A percentile compares a stretch with the other conserved stretches of the same genome.
Evolutionary conservation across 2,329 filamentous ascomycete genomes (phyloP).

Genomic region (Dendrostoma leiphaemia): DNA sequence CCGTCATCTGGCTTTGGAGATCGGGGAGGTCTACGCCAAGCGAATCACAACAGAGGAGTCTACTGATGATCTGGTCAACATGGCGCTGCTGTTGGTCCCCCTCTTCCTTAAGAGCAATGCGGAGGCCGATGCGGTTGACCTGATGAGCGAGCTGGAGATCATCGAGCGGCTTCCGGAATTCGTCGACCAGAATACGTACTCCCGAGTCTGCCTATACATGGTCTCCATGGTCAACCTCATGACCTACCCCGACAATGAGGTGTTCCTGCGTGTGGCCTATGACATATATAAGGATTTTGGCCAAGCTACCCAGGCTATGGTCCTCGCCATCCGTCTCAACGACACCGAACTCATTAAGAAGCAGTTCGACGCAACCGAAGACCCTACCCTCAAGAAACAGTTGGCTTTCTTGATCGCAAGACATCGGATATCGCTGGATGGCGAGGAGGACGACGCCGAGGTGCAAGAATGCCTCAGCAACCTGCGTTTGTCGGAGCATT

Average conservation of each 20-base stretch:
- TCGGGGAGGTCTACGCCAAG: conserved; percentile 90
- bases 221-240: conserved; percentile 98
- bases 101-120: conserved; percentile 97
- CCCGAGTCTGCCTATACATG: conserved; percentile 94
- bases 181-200: conserved; percentile 90
- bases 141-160: conserved; percentile 96
- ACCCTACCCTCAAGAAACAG: conserved; percentile 85
- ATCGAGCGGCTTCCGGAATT: conserved; percentile 89
- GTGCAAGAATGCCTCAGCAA: conserved; percentile 85
- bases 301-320: conserved; percentile 89
- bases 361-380: conserved; percentile 77
- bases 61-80: conserved; percentile 78
- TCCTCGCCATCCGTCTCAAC: conserved; percentile 90
- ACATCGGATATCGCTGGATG: conserved; percentile 83
- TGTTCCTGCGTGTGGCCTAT: conserved; percentile 90
- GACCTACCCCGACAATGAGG: conserved; percentile 95
- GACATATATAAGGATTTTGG: conserved; percentile 92
- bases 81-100: conserved; percentile 82
- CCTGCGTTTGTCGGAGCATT: conserved; percentile 83
- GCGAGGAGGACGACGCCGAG: conserved; percentile 67
- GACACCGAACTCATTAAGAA: conserved; percentile 78
- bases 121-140: conserved; percentile 94
- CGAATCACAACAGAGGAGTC: conserved; percentile 82
- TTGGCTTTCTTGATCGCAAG: conserved; percentile 89
- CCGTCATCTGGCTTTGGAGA: conserved; percentile 90